Evolutionary conservation across 2,329 filamentous ascomycete genomes (phyloP), one percentile per base, ranked within the genome.

Genomic region (Colletotrichum lindemuthianum): DNA sequence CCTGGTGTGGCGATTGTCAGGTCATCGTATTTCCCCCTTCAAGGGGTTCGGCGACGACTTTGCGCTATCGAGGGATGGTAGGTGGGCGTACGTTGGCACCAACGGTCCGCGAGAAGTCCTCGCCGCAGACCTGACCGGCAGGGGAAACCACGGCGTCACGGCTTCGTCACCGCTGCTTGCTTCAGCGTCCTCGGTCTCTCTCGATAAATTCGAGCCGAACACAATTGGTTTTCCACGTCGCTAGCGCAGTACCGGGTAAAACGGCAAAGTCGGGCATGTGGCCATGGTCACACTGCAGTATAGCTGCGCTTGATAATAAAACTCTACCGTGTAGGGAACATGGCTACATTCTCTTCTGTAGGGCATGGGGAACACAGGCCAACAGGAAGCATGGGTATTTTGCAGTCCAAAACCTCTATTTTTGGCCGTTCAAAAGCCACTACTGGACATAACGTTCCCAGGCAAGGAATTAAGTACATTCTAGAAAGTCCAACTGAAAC

Each of bases 21-120:
- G n/a, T n/a, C n/a, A n/a, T n/a, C n/a, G n/a, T n/a, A n/a, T n/a
- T n/a, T n/a, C n/a, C n/a, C n/a, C n/a, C n/a, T n/a, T n/a, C n/a
- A n/a, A n/a, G n/a, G n/a, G n/a, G n/a, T 56, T 61, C 11, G 63
- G 45, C 9, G 61, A 65, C 16, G 61, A 65, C n/a, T 65, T 65
- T 5, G 34, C 61, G 12, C 11, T 57, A 13, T 60, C 58, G 10
- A 44, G 47, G 2, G 51, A 60, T n/a, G 61, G 58, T 2, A 43
- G 41, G 8, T 16, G 45, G 13, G 61, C 61, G 4, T 56, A 48
- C 11, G 45, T 57, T 24, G 57, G 50, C 2, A 65, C 58, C 1
- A 65, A 65, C 13, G 56, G 57, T 9, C 60, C 49, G 10, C 41
- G 37, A 32, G 49, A 63, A 33, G 48, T 54, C 33, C 36, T 63